Base-by-base conservation (phyloP, 2,329 filamentous ascomycete genomes). In the Fusarium euwallaceae region DNA sequence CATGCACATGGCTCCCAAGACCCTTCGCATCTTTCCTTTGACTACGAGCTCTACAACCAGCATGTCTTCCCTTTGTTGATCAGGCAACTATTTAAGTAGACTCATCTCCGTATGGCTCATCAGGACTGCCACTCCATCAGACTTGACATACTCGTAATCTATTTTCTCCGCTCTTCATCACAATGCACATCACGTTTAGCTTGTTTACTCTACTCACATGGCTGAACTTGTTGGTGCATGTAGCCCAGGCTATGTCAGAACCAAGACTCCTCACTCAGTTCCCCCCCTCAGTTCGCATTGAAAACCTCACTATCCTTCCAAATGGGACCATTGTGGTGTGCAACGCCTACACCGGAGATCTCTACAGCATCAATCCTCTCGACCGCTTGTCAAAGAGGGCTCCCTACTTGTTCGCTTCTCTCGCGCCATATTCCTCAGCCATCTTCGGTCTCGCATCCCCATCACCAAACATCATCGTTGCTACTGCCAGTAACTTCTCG, bases 341-440 rank as follows among this genome's bases (percentile, higher is more conserved):
- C 59, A 61, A 61, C 24, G 59, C 59, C 20, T 48, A 29, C 24
- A 62, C 60, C 5, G 60, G 60, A 16, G 39, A 62, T 17, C 43
- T 62, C 6, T 62, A 48, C 41, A 24, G 60, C 20, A 62, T 62
- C 27, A 51, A 62, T 20, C 60, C 41, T 27, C 60, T 51, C 10
- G 4, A 24, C 24, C 16, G 56, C 8, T 17, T 9, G 7, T 37
- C 32, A 22, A 22, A 14, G n/a, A 39, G 10, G 22, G 17, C 16
- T n/a, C 56, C 56, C 16, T 12, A 60, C 36, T 10, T 60, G 2
- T 60, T 60, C 24, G 17, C 56, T 22, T 60, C 56, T 4, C 39
- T 60, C 16, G 56, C 56, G 2, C 56, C 56, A 17, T 41, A 29
- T 22, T 43, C 56, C 6, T 60, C 56, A 6, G 56, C 56, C 56